These are phyloP conservation scores for Xylariaceae sp. DNA, from an alignment of 2,329 filamentous ascomycete genomes.

Conservation along the genomic window DNA sequence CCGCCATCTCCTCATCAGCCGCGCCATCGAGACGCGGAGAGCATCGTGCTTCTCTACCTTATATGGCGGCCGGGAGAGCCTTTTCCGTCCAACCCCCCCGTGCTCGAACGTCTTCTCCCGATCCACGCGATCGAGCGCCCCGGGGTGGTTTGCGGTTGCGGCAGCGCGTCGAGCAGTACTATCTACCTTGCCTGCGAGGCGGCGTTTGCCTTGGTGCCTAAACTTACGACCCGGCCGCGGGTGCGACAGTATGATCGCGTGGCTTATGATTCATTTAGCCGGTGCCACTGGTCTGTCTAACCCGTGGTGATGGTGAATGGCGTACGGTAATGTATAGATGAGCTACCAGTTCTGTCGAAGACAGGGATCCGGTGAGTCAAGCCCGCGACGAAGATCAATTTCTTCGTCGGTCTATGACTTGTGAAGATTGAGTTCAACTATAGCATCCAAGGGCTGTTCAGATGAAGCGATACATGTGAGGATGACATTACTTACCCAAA, in stretches of 20 bases:
- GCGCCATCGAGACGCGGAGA: constrained; percentile 38
- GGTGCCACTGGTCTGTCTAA: constrained; percentile 48
- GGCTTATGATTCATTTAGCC: constrained; percentile 43
- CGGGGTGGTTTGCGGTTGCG: constrained; percentile 54
- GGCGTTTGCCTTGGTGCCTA: constrained; percentile 36
- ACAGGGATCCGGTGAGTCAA: background rate
- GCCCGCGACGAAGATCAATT: background rate
- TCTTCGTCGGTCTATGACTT: background rate
- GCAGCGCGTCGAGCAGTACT: constrained; percentile 62
- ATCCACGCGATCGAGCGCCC: constrained; percentile 43
- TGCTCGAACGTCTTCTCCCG: constrained; percentile 49
- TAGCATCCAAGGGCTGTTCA: background rate
- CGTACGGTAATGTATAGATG: background rate
- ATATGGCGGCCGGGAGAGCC: constrained; percentile 40
- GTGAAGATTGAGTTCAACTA: background rate
- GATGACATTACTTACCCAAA: constrained; percentile 13
- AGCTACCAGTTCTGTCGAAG: background rate
- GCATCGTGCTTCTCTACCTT: constrained; percentile 51
- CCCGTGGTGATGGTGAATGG: constrained; percentile 37
- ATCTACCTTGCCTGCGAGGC: constrained; percentile 1
- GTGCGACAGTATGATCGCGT: constrained; percentile 56
- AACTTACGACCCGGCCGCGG: constrained; percentile 58
- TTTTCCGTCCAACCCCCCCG: constrained; percentile 47
- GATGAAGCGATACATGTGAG: background rate
- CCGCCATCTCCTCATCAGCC: background rate